phyloP scores from a whole-genome alignment of 768 basidiomycete genomes.

The Cystoderma amianthinum region DNA sequence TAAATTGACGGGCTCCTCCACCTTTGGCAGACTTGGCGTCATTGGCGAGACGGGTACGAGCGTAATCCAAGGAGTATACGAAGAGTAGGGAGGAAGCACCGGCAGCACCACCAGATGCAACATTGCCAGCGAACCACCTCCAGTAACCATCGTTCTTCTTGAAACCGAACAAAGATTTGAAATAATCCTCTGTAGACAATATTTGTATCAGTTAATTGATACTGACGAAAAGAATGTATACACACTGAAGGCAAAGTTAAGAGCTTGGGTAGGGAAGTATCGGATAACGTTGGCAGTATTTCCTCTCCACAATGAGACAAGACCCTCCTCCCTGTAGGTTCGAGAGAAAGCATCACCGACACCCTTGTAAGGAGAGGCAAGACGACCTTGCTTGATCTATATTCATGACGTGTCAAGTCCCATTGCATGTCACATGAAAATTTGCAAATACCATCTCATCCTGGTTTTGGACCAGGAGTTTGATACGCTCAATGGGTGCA shows the following conservation, averaged over 20 bases:
- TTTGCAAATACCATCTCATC: constrained; percentile 86
- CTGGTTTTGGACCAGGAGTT: constrained; percentile 97
- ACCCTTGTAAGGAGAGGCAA: constrained; percentile 94
- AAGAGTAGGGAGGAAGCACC: constrained; percentile 98
- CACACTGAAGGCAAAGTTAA: constrained; percentile 99
- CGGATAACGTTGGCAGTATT: constrained; percentile 99
- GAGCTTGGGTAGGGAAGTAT: constrained; percentile 99
- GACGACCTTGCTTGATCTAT: constrained; percentile 99
- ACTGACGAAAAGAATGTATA: constrained; percentile 12
- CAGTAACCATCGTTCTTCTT: constrained; percentile 97
- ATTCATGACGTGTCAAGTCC: constrained; percentile 26
- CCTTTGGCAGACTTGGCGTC: constrained; percentile 94
- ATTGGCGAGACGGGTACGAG: constrained; percentile 98
- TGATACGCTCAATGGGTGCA: constrained; percentile 99
- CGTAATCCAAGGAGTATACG: constrained; percentile 99
- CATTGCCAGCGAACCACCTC: constrained; percentile 97
- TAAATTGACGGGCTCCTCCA: constrained; percentile 94
- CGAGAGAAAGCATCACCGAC: constrained; percentile 86
- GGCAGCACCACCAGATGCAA: constrained; percentile 97
- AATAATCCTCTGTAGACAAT: constrained; percentile 76
- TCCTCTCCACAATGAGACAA: constrained; percentile 95
- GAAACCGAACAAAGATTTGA: constrained; percentile 98
- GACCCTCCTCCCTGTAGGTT: constrained; percentile 93
- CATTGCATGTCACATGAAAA: neutral
- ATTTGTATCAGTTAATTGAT: constrained; percentile 3